Evolutionary conservation across 176 grass and related monocot genomes (phyloP).

Genomic region (Oropetium thomaeum): DNA sequence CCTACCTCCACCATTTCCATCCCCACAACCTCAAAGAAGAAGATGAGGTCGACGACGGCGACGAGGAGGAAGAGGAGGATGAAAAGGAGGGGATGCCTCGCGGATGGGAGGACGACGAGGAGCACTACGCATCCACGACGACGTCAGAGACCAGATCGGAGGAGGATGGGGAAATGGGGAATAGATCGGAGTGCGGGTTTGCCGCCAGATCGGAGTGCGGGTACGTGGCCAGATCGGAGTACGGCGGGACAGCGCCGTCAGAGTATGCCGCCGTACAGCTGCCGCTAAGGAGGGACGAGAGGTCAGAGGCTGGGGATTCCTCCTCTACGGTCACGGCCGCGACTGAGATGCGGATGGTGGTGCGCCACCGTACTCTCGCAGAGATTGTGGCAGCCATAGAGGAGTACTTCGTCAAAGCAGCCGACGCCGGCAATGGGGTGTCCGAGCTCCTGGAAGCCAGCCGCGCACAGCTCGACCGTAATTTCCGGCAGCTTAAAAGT

Average conservation of each 20-base stretch:
- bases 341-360: conserved; percentile 58
- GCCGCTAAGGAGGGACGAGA: conserved; percentile 41
- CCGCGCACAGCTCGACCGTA: conserved; percentile 77
- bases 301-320: conserved; percentile 49
- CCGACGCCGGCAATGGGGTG: conserved; percentile 57
- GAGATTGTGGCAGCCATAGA: conserved; percentile 88
- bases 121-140: conserved; percentile 58
- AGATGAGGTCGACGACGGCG: conserved; percentile 44
- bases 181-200: conserved; percentile 63
- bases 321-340: conserved; percentile 41
- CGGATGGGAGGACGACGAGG: conserved; percentile 63
- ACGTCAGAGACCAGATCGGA: conserved; percentile 62
- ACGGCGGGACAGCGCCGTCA: conserved; percentile 42
- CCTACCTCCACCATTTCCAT: conserved; percentile 26
- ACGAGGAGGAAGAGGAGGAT: conserved; percentile 35
- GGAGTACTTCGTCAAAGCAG: conserved; percentile 86
- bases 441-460: conserved; percentile 79
- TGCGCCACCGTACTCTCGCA: conserved; percentile 71
- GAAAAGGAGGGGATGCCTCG: conserved; percentile 40
- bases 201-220: conserved; percentile 72
- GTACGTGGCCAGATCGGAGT: conserved; percentile 69
- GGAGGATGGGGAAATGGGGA: conserved; percentile 56
- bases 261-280: conserved; percentile 37
- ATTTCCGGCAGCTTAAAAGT: conserved; percentile 91
- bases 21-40: conserved; percentile 54